Conservation (phyloP, 129 eudicot genomes). For the Helichrysum umbraculigerum region DNA sequence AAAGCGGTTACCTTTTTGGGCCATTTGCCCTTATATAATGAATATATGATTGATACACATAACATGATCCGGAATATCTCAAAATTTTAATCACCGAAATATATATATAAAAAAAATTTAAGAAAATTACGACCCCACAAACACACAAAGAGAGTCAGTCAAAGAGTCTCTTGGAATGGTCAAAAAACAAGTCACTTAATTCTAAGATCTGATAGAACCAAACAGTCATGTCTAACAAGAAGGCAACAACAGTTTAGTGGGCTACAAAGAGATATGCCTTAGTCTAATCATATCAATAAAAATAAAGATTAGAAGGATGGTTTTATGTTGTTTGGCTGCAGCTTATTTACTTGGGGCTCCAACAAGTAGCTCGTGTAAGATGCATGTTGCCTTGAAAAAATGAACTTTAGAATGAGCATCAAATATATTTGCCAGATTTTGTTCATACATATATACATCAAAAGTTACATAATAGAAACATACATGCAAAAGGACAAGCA, state of each 20-base stretch:
- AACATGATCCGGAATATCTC: no score
- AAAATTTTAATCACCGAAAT: not conserved
- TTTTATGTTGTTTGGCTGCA: slow-evolving; percentile 25
- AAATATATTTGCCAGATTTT: slow-evolving; percentile 35
- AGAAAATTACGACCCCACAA: not conserved
- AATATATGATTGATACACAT: no score
- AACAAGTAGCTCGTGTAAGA: slow-evolving; percentile 35
- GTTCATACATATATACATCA: slow-evolving; percentile 34
- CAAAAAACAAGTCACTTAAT: slow-evolving; percentile 25
- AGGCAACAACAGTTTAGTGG: slow-evolving; percentile 27
- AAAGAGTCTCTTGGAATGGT: slow-evolving; percentile 14
- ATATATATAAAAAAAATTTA: not conserved
- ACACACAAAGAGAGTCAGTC: slow-evolving; percentile 17
- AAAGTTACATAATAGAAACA: slow-evolving; percentile 28
- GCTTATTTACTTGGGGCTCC: slow-evolving; percentile 30
- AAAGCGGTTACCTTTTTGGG: no score
- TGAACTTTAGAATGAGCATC: slow-evolving; percentile 40
- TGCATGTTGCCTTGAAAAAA: slow-evolving; percentile 41
- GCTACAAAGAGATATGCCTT: slow-evolving; percentile 44
- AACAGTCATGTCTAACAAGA: slow-evolving; percentile 35
- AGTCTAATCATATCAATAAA: slow-evolving; percentile 39
- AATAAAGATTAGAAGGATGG: slow-evolving; percentile 3
- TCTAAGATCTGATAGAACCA: slow-evolving; percentile 35
- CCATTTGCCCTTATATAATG: no score
- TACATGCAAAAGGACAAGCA: slow-evolving; percentile 28